Evolutionary conservation across 805 yeast species (phyloP).

Genomic region (Saccharomycopsis synnaedendra): DNA sequence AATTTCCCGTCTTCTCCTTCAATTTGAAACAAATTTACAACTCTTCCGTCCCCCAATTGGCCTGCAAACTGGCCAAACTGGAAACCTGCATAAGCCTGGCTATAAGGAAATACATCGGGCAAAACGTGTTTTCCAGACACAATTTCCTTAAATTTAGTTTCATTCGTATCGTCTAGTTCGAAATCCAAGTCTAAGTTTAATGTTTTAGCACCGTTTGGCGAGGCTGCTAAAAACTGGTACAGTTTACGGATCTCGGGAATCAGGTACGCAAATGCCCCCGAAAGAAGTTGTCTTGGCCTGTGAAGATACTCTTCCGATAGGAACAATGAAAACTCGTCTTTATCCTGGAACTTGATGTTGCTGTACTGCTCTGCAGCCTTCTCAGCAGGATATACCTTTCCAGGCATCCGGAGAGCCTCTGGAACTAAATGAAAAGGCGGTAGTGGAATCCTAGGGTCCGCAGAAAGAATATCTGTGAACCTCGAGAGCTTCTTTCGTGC

Average conservation of each 20-base stretch:
- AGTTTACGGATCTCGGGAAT: conserved; percentile 50
- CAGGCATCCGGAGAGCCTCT: conserved; percentile 5
- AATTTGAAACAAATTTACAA: conserved; percentile 67
- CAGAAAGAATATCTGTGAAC: conserved; percentile 1
- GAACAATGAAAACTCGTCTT: conserved; percentile 1
- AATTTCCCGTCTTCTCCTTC: conserved; percentile 30
- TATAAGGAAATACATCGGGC: conserved; percentile 55
- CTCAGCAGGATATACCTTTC: background rate
- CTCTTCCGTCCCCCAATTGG: conserved; percentile 94
- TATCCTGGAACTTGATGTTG: conserved; percentile 3
- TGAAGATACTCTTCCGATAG: conserved; percentile 28
- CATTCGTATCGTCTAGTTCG: conserved; percentile 23
- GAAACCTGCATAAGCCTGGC: conserved; percentile 91
- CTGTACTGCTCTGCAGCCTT: conserved; percentile 1
- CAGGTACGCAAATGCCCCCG: conserved; percentile 66
- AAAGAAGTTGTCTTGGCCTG: conserved; percentile 37
- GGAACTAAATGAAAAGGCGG: conserved; percentile 14
- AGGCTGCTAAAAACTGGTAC: conserved; percentile 44
- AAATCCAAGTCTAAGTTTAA: conserved; percentile 35
- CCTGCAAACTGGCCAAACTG: conserved; percentile 97
- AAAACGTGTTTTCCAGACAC: conserved; percentile 49
- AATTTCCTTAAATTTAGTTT: conserved; percentile 37
- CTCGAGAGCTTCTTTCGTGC: background rate
- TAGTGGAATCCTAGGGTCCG: conserved; percentile 13
- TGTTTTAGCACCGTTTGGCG: conserved; percentile 48